Conservation (phyloP, 2,329 filamentous ascomycete genomes). For the Phyllosticta capitalensis region DNA sequence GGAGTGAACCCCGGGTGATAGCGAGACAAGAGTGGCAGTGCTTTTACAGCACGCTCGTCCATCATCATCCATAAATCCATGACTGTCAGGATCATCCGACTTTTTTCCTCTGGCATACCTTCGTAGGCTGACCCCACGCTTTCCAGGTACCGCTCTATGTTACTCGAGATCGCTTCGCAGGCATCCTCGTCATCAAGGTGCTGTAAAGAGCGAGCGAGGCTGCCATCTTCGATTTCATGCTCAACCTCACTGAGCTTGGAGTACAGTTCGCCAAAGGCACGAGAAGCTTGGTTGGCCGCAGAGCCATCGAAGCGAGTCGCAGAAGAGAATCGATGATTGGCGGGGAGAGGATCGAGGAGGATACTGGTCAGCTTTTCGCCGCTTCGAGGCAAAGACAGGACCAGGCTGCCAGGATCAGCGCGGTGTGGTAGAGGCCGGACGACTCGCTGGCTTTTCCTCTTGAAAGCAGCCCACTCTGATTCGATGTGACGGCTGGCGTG, state of each 20-base stretch:
- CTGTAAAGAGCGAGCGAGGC: not conserved
- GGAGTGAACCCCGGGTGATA: conserved; percentile 45
- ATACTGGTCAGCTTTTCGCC: not conserved
- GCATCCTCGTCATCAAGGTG: not conserved
- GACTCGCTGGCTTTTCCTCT: conserved; percentile 20
- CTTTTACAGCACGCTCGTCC: conserved; percentile 38
- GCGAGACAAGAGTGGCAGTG: conserved; percentile 40
- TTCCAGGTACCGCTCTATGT: conserved; percentile 29
- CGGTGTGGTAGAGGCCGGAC: conserved; percentile 35
- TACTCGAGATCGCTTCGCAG: conserved; percentile 24
- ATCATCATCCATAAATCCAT: conserved; percentile 51
- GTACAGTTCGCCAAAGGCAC: not conserved
- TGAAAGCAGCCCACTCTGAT: conserved; percentile 17
- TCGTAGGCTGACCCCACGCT: conserved; percentile 31
- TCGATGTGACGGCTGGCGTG: conserved; percentile 15
- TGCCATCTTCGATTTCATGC: not conserved
- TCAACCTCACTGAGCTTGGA: not conserved
- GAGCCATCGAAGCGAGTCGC: not conserved
- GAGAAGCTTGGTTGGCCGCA: not conserved
- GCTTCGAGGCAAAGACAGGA: not conserved
- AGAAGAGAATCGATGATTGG: not conserved
- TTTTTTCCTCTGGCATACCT: conserved; percentile 41
- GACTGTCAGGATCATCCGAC: conserved; percentile 42
- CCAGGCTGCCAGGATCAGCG: conserved; percentile 16
- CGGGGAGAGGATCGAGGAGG: not conserved